Base-by-base conservation (phyloP, 768 basidiomycete genomes). In the Rubroboletus pulcherrimus region DNA sequence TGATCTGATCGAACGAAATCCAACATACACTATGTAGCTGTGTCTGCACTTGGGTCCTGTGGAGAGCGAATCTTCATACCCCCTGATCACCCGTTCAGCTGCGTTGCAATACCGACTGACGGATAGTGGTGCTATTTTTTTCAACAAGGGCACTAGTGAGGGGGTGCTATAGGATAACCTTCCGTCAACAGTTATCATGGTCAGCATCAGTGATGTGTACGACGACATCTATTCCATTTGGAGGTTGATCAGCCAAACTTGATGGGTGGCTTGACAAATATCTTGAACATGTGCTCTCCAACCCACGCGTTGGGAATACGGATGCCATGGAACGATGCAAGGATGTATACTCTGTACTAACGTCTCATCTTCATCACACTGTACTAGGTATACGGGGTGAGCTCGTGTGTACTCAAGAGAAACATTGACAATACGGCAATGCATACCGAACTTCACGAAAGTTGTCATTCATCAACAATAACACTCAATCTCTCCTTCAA, bases 71-170 rank as follows among this genome's bases (percentile, higher is more conserved):
- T 35, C 71, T 57, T 30, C 55, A 19, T 48, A 71, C 77, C 56
- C 77, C 68, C 34, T 62, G 15, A 77, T 86, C 37, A 71, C 80
- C 4, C 75, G 89, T 50, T 77, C 73, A 48, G 66, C 73, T 1
- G 87, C 88, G 0, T 57, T 89, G 9, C 89, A 91, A 56, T 93
- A 91, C 67, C 76, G 83, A 45, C 70, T 92, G 57, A 82, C 83
- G 14, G 91, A 91, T 58, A 69, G 73, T 8, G 79, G 84, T 3
- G 81, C 82, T 2, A 71, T 81, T 0, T 91, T 85, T 73, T 92
- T 93, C 63, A 81, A 85, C 54, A 81, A 84, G 56, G 90, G 90
- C 5, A 91, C 83, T 14, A 81, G 83, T 14, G 77, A 76, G 33
- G 84, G 80, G 1, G 82, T 91, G 5, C 70, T 91, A 40, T 89